These are phyloP conservation scores for Melaleuca quinquenervia DNA, from an alignment of 345 rosid genomes.

Conservation along the genomic window DNA sequence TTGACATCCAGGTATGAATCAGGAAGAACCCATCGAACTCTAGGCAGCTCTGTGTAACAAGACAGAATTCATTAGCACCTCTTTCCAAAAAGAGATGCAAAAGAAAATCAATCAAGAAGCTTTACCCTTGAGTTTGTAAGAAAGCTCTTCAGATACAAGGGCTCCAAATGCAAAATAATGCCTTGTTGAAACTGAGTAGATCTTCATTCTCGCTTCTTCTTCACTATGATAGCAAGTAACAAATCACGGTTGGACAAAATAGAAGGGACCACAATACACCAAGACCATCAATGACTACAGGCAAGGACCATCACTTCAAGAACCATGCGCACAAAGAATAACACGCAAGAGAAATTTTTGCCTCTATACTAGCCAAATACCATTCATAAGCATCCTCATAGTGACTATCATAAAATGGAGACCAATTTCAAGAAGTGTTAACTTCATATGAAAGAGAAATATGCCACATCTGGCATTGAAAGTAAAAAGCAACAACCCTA, in stretches of 20 bases:
- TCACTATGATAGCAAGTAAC: constrained; percentile 24
- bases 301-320: neutral
- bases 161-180: constrained; percentile 87
- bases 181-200: constrained; percentile 71
- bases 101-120: neutral
- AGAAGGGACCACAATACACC: neutral
- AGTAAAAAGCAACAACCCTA: neutral
- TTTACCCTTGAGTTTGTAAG: constrained; percentile 67
- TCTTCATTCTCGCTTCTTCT: constrained; percentile 85
- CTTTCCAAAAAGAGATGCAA: neutral
- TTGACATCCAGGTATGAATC: constrained; percentile 90
- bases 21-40: constrained; percentile 95
- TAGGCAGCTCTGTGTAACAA: constrained; percentile 45
- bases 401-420: neutral
- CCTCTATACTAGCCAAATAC: neutral
- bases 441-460: neutral
- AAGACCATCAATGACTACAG: neutral
- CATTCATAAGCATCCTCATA: neutral
- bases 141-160: constrained; percentile 60
- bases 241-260: neutral
- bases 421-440: neutral
- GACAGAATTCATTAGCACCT: neutral
- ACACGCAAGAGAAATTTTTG: neutral
- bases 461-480: neutral
- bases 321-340: neutral